Conservation (phyloP, 2,329 filamentous ascomycete species). For the Colletotrichum euphorbiae region DNA sequence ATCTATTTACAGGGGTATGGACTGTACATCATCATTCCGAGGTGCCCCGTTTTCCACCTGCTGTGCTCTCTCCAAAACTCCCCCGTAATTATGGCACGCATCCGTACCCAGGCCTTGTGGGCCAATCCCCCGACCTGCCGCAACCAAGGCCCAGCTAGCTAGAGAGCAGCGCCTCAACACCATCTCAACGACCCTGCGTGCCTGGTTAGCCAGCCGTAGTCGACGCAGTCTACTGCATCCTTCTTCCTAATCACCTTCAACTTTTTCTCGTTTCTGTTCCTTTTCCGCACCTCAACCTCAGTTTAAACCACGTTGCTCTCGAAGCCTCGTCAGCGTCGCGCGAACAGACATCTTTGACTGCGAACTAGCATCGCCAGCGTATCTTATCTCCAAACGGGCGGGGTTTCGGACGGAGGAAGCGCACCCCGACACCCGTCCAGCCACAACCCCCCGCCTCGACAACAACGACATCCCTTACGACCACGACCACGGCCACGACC, state of each 20-base stretch:
- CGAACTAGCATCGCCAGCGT: conserved; percentile 33
- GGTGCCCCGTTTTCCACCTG: neutral
- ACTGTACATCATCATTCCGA: conserved; percentile 26
- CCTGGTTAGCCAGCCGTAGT: conserved; percentile 34
- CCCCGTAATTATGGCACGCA: conserved; percentile 17
- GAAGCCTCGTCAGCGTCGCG: conserved; percentile 24
- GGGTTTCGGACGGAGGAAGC: conserved; percentile 38
- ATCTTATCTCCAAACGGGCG: conserved; percentile 41
- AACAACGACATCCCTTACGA: conserved; percentile 19
- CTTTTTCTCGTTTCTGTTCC: neutral
- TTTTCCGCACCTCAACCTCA: neutral
- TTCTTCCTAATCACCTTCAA: conserved; percentile 15
- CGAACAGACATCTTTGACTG: conserved; percentile 39
- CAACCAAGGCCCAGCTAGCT: conserved; percentile 34
- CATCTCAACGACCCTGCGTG: conserved; percentile 38
- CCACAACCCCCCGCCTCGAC: conserved; percentile 27
- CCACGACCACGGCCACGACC: neutral
- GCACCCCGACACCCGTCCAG: conserved; percentile 29
- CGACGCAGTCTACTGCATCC: conserved; percentile 32
- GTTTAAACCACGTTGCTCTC: conserved; percentile 7
- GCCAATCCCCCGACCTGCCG: conserved; percentile 1
- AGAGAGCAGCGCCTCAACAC: conserved; percentile 37
- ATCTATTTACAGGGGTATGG: too few relatives aligned
- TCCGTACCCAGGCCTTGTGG: conserved; percentile 2
- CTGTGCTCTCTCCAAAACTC: neutral